Base-by-base conservation (phyloP, 2,329 filamentous ascomycete genomes). In the Epichloe typhina region DNA sequence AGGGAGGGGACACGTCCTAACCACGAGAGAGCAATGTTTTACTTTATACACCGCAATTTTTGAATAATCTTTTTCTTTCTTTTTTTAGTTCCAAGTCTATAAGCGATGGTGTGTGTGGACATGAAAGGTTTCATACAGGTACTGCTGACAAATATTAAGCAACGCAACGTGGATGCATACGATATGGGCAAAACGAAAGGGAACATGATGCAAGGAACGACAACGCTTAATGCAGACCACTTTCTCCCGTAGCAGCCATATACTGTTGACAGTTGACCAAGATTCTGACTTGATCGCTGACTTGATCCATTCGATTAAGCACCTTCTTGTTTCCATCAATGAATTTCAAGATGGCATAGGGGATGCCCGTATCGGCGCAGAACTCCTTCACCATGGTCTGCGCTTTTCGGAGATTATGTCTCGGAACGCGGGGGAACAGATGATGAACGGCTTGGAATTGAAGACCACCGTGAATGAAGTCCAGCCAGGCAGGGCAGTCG, bases 381-480 rank as follows among this genome's bases (percentile, higher is more conserved):
- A 84, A 86, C 42, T 80, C 74, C 58, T 71, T 73, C 1, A 84
- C 80, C 42, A 83, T 61, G 52, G 64, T 69, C 65, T 86, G 82
- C 2, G 75, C 72, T 55, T 69, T 67, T 49, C 83, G 72, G 9
- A 86, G 66, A 62, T 86, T 86, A 64, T 86, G 83, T 23, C 83
- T 68, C 1, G 83, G 83, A 49, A 86, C 72, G 4, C 83, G 73
- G 3, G 83, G 83, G 59, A 82, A 86, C 11, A 86, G 64, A 57
- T 87, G 83, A 63, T 87, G 83, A 2, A 86, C 75, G 6, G 77
- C 82, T 64, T 86, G 83, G 66, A 86, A 87, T 65, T 86, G 83
- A 31, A 87, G 69, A 1, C 83, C 83, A 46, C 83, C 83, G 62
- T 87, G 83, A 60, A 85, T 72, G 57, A 81, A 86, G 62, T 87